Evolutionary conservation across 192 early-diverging fungal genomes (phyloP).

Genomic region (Dissophora globulifera): DNA sequence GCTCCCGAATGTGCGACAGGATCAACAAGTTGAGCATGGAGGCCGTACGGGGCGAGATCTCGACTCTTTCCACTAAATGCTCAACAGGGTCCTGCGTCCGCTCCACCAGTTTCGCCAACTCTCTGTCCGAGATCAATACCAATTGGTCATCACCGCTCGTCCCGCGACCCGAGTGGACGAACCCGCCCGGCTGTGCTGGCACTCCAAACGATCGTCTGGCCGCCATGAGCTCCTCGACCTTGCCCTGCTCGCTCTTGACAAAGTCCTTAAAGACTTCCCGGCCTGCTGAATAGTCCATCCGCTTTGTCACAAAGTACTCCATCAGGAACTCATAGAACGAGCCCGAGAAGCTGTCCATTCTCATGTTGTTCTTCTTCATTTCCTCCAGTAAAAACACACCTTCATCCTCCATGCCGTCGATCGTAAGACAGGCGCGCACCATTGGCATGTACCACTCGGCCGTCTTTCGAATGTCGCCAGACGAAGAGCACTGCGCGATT

Average conservation of each 20-base stretch:
- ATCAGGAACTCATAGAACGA: slow-evolving; percentile 49
- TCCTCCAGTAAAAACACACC: slow-evolving; percentile 33
- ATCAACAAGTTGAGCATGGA: slow-evolving; percentile 38
- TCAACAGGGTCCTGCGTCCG: slow-evolving; percentile 4
- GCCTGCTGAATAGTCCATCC: slow-evolving; percentile 22
- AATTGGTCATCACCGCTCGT: neutral
- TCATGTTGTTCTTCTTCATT: slow-evolving; percentile 29
- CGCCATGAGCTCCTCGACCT: slow-evolving; percentile 7
- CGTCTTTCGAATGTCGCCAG: slow-evolving; percentile 38
- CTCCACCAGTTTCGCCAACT: slow-evolving; percentile 6
- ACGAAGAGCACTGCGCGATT: slow-evolving; percentile 29
- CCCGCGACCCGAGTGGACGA: neutral
- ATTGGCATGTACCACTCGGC: slow-evolving; percentile 45
- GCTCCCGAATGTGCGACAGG: slow-evolving; percentile 33
- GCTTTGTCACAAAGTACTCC: slow-evolving; percentile 35
- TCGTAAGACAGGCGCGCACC: slow-evolving; percentile 38
- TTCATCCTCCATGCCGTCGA: slow-evolving; percentile 39
- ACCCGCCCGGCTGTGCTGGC: no score
- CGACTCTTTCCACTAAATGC: slow-evolving; percentile 27
- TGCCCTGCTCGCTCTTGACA: slow-evolving; percentile 18
- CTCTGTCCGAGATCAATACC: slow-evolving; percentile 16
- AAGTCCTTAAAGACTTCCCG: slow-evolving; percentile 34
- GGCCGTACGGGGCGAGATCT: slow-evolving; percentile 24
- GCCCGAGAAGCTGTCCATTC: neutral
- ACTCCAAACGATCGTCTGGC: neutral